Base-by-base conservation (phyloP, 768 basidiomycete genomes). In the Sistotremastrum suecicum region DNA sequence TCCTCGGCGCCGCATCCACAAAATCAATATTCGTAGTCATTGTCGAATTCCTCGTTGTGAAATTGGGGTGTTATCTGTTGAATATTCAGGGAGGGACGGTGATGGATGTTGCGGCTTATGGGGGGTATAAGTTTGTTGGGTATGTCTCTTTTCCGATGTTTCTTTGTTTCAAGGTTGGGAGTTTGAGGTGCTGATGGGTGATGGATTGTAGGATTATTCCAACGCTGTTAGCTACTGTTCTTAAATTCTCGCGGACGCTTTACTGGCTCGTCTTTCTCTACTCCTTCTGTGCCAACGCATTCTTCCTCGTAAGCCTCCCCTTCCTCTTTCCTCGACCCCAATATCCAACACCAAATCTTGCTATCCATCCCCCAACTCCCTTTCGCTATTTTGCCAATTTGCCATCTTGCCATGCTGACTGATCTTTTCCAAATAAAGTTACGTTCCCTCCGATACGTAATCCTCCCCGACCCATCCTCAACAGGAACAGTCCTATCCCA, bases 61-160 rank as follows among this genome's bases (percentile, higher is more conserved):
- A 88, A 57, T 70, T 87, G 1, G 92, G 92, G 0, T 95, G 89
- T 57, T 99, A 98, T 63, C 66, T 97, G 42, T 75, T 98, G 42
- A 90, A 88, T 49, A 88, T 98, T 2, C 74, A 81, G 49, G 80
- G 80, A 3, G 64, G 71, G 5, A 65, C 64, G 20, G 73, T 86
- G 28, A 71, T 84, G 4, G 90, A 95, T 57, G 63, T 98, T 41
- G 64, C 95, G 32, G 86, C 92, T 0, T 98, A 97, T 58, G 85
- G 83, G 4, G 94, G 95, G 0, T 98, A 98, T 66, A 98, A 99
- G 58, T 98, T 99, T 55, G 87, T 97, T 31, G 94, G 89, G 89
- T 90, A 51, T 31, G 79, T 65, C 3, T 1, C 29, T 37, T n/a
- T n/a, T n/a, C n/a, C n/a, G n/a, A n/a, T n/a, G n/a, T n/a, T n/a